Evolutionary conservation across 1,284 basidiomycete genomes (phyloP), one percentile per base, ranked within the genome.

Genomic region (Mycena sp.): DNA sequence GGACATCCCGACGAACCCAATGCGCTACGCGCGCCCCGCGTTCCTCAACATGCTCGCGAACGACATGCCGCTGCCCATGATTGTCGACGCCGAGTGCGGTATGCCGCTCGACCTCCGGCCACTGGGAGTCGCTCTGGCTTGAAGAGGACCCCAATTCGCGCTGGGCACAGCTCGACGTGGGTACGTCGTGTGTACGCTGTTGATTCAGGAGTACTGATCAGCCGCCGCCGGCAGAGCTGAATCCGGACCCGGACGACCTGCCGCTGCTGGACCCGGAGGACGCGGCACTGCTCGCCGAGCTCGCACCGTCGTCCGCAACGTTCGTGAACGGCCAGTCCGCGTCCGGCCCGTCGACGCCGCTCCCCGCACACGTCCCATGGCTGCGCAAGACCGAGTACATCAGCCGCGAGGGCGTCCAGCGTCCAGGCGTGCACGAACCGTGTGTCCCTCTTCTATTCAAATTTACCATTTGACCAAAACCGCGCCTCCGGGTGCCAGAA

Each of bases 41-140:
- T 96, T 95, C 70, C 84, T 96, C 25, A 87, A 93, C 66, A 84
- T 89, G 19, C 80, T 98, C 43, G 91, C 92, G 1, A 87, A 90
- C 51, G 92, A 93, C 48, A 87, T 89, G 6, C 90, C 91, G 0
- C 76, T 97, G 11, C 95, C 96, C 0, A 95, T 98, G 93, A 90
- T 98, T 63, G 90, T 97, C 1, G 96, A 98, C 71, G 92, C 93
- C 1, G 96, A 98, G 75, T 91, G 91, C 72, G 96, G 96, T 1
- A 96, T 98, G 94, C 95, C 95, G 0, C 78, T 98, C 23, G 93
- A 98, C 73, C 77, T 97, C n/a, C 50, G 90, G 92, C 23, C 84
- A 85, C 63, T 96, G 89, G 83, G 90, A 92, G 50, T 91, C 88
- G 35, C 78, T 94, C 19, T 95, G 94, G 93, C 90, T 92, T 56